Evolutionary conservation across 805 yeast species (phyloP).

Genomic region (Monosporozyma siamensis): DNA sequence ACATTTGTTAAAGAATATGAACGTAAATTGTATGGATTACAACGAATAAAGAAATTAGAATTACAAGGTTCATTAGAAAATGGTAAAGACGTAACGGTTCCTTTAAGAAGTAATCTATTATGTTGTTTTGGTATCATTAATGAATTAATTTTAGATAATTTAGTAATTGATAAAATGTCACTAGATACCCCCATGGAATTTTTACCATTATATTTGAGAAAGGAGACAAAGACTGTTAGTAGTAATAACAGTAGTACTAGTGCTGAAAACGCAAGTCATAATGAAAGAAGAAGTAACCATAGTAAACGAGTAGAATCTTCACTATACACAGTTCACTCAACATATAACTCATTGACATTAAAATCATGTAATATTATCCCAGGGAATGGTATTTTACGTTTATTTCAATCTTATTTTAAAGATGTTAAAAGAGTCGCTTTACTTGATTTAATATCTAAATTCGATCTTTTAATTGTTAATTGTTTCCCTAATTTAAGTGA

Average conservation of each 20-base stretch:
- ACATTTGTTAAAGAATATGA: constrained; percentile 24
- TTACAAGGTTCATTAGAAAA: constrained; percentile 13
- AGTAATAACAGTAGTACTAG: neutral
- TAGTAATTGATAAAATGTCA: constrained; percentile 40
- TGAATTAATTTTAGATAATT: constrained; percentile 36
- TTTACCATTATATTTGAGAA: constrained; percentile 22
- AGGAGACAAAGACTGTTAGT: constrained; percentile 4
- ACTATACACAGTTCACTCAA: constrained; percentile 27
- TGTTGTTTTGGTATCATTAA: constrained; percentile 39
- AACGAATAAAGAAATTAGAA: constrained; percentile 23
- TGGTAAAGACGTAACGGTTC: constrained; percentile 9
- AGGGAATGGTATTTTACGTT: constrained; percentile 31
- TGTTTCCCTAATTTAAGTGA: constrained; percentile 34
- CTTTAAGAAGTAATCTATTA: constrained; percentile 35
- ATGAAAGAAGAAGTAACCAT: neutral
- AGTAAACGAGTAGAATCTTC: constrained; percentile 7
- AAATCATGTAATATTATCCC: constrained; percentile 31
- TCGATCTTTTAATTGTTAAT: constrained; percentile 42
- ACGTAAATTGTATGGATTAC: constrained; percentile 20
- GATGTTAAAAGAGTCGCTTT: constrained; percentile 34
- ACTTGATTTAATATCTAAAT: constrained; percentile 33
- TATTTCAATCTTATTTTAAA: constrained; percentile 34
- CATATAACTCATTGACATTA: constrained; percentile 28
- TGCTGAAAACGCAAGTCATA: neutral
- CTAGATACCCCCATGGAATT: constrained; percentile 30